Base-by-base conservation (phyloP, 2,329 filamentous ascomycete genomes). In the Sporothrix brunneoviolacea region DNA sequence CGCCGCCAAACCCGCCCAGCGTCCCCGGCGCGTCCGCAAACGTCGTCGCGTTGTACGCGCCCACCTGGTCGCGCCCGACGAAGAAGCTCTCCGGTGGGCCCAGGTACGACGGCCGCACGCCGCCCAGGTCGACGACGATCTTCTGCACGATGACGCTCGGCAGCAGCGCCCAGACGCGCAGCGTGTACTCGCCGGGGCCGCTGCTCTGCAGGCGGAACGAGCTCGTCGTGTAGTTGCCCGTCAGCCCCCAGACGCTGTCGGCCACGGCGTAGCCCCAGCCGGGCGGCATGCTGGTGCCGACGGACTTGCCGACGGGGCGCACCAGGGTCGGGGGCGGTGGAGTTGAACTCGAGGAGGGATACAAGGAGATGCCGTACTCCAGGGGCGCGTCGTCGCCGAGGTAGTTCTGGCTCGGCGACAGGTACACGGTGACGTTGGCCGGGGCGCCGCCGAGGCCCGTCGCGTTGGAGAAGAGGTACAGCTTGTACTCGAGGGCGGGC, bases 401-500 rank as follows among this genome's bases (percentile, higher is more conserved):
- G 58, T 76, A 77, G 60, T 80, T 80, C 38, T 73, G 70, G 1
- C 66, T 69, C 0, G 76, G 75, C 8, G 75, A 77, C 52, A 82
- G 67, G 61, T 72, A 73, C 3, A 80, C 66, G 0, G 74, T 70
- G 45, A 72, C 65, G 57, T 69, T 70, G 56, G 68, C 69, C 15
- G 67, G 67, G 22, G n/a, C 37, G 19, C 21, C 24, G 4, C 12
- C 28, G 15, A 27, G 7, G 38, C 21, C 22, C 5, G 70, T 62
- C 18, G 63, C 62, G 51, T 72, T 71, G 38, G 74, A 77, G 66
- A 82, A 84, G 12, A 81, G 69, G 63, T 81, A 84, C 52, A 85
- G 59, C 47, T 76, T 70, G 61, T 84, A 86, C 55, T 80, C 74
- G 8, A 85, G 70, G 4, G 72, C 73, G 1, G 81, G 80, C 0